A percentile compares a stretch with the other conserved stretches of the same genome.
phyloP scores from a whole-genome alignment of 768 basidiomycete genomes.

The Hypholoma fasciculare region DNA sequence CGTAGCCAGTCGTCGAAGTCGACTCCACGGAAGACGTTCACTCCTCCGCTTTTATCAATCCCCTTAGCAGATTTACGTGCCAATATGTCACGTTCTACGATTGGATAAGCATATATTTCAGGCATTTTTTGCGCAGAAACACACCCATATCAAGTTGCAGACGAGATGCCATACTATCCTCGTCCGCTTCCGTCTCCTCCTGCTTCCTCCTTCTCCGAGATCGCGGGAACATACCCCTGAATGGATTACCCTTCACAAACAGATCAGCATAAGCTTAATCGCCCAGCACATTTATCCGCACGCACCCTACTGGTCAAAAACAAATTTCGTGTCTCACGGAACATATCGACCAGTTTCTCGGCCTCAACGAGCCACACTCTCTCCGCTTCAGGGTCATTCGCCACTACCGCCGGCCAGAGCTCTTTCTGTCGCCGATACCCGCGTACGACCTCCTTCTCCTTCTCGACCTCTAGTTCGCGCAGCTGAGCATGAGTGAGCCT shows the following conservation, averaged over 20 bases:
- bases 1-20: constrained; percentile 84
- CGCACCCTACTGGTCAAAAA: constrained; percentile 78
- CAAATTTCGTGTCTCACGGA: constrained; percentile 81
- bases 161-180: constrained; percentile 74
- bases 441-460: constrained; percentile 61
- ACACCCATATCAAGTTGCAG: constrained; percentile 73
- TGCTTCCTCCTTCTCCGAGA: constrained; percentile 34
- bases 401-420: constrained; percentile 58
- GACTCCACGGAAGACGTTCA: constrained; percentile 78
- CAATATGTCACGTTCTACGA: constrained; percentile 56
- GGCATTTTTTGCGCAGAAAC: constrained; percentile 14
- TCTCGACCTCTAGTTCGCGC: constrained; percentile 60
- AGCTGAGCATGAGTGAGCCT: constrained; percentile 61
- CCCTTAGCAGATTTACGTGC: constrained; percentile 46
- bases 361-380: constrained; percentile 83
- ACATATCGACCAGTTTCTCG: constrained; percentile 84
- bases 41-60: constrained; percentile 37
- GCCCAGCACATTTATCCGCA: neutral
- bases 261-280: neutral
- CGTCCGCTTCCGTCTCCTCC: constrained; percentile 52
- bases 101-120: no score
- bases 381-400: constrained; percentile 45
- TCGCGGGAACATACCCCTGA: constrained; percentile 70
- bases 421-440: constrained; percentile 63
- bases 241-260: constrained; percentile 39